Base-by-base conservation (phyloP, 1,284 basidiomycete species). In the Marasmius sp. region DNA sequence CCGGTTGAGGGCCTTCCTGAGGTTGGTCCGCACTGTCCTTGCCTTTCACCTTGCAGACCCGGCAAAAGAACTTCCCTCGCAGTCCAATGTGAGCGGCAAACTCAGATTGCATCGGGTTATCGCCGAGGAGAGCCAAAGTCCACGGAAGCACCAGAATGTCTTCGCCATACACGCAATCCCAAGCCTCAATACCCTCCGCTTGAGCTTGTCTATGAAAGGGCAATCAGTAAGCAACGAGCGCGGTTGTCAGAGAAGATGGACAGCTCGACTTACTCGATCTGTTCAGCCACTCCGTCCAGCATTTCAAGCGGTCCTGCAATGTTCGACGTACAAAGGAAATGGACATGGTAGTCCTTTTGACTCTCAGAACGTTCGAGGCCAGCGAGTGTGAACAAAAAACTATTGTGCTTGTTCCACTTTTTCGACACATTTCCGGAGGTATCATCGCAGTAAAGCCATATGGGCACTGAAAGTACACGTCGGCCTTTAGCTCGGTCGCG, bases 241-340 rank as follows among this genome's bases (percentile, higher is more conserved):
- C 8, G 8, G 10, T n/a, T 49, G 16, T 27, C n/a, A n/a, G n/a
- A 49, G 48, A 20, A n/a, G 48, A 18, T 9, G 20, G 22, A 27
- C 22, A 27, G 20, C 5, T 27, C 3, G 41, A 64, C 62, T 43
- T 63, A 74, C 74, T 68, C 61, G 3, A 77, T 52, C 47, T 74
- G 70, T 3, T 68, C 58, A 0, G 68, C 69, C 48, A 80, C 67
- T 0, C 70, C 71, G 36, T 80, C 77, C 11, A 81, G 59, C 77
- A 82, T 79, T 60, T 80, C 79, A 0, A 81, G 68, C 0, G 76
- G 79, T 0, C 77, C 69, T 0, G 79, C 76, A 37, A 72, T 62
- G 57, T 80, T 80, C 0, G 79, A 81, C 1, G 78, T 80, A 2
- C 65, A 70, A 0, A 81, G 61, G 62, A 81, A 82, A 60, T 80